Evolutionary conservation across 2,329 filamentous ascomycete genomes (phyloP).

Genomic region (Aurifilum marmelostoma): DNA sequence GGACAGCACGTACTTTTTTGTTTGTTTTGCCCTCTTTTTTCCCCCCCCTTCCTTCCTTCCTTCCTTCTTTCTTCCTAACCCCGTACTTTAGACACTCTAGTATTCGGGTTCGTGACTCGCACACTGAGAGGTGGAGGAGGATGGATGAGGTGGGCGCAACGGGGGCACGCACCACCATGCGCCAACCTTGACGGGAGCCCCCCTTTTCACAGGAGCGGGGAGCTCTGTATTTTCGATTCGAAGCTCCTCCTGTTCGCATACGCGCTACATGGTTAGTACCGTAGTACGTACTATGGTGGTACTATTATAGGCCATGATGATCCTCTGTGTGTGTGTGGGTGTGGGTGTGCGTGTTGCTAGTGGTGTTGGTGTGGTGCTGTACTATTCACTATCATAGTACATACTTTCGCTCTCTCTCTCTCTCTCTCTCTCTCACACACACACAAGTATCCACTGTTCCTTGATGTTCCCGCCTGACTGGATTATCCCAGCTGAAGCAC

Average conservation of each 20-base stretch:
- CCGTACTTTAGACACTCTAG: not conserved
- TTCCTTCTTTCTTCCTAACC: not conserved
- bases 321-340: not conserved
- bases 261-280: too few relatives aligned
- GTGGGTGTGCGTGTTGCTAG: not conserved
- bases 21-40: too few relatives aligned
- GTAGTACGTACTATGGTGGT: not conserved
- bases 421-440: too few relatives aligned
- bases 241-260: constrained; percentile 8
- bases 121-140: constrained; percentile 1
- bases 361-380: not conserved
- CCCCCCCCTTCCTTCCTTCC: too few relatives aligned
- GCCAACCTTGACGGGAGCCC: constrained; percentile 5
- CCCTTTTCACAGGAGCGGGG: constrained; percentile 7
- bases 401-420: too few relatives aligned
- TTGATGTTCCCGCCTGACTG: not conserved
- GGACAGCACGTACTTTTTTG: too few relatives aligned
- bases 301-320: not conserved
- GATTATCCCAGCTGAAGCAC: not conserved
- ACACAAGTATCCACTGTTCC: too few relatives aligned
- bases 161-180: not conserved
- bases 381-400: too few relatives aligned
- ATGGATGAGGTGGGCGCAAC: constrained; percentile 8
- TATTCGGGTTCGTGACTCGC: not conserved
- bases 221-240: constrained; percentile 3